phyloP scores from a whole-genome alignment of 345 rosid genomes.

The Populus alba region DNA sequence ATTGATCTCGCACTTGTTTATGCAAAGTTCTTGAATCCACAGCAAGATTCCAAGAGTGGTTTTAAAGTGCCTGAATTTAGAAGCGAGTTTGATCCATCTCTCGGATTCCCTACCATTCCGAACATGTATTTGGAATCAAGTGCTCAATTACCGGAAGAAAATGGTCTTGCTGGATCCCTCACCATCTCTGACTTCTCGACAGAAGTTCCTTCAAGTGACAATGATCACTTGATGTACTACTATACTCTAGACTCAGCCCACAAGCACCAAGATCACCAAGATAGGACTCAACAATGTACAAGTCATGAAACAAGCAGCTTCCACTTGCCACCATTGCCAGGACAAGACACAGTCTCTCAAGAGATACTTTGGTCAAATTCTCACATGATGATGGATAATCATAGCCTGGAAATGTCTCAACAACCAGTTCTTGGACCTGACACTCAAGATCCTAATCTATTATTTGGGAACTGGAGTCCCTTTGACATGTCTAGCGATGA shows the following conservation, averaged over 20 bases:
- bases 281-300: constrained; percentile 9
- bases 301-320: constrained; percentile 18
- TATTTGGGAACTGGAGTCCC: constrained; percentile 43
- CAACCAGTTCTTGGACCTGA: constrained; percentile 31
- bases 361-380: constrained; percentile 30
- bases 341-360: constrained; percentile 30
- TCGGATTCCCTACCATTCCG: constrained; percentile 16
- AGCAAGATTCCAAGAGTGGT: constrained; percentile 18
- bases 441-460: constrained; percentile 31
- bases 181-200: constrained; percentile 4
- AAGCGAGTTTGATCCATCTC: constrained; percentile 20
- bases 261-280: constrained; percentile 1
- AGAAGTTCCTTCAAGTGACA: constrained; percentile 14
- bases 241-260: constrained; percentile 18
- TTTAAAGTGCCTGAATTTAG: constrained; percentile 24
- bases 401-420: constrained; percentile 18
- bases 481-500: constrained; percentile 39
- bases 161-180: constrained; percentile 13
- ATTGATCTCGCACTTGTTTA: constrained; percentile 60
- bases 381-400: constrained; percentile 15
- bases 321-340: constrained; percentile 47
- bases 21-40: constrained; percentile 54
- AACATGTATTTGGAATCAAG: constrained; percentile 2
- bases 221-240: constrained; percentile 21
- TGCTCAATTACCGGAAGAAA: constrained; percentile 8